A percentile compares a stretch with the other conserved stretches of the same genome.
Conservation (phyloP, 225 moss, liverwort and hornwort species). For the Straminergon stramineum region DNA sequence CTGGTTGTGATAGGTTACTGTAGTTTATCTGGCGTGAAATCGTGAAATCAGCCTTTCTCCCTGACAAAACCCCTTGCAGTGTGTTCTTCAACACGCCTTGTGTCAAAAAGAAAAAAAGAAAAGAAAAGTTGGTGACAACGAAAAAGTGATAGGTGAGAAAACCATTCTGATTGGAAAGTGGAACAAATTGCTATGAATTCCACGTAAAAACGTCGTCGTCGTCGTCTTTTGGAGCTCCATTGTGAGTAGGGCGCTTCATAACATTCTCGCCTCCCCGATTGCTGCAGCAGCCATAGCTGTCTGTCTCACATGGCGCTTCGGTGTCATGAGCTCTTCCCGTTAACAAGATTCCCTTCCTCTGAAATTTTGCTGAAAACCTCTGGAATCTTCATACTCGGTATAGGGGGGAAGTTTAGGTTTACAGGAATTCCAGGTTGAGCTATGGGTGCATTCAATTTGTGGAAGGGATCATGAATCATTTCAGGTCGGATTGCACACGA, state of each 20-base stretch:
- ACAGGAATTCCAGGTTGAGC: background rate
- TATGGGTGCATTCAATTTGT: background rate
- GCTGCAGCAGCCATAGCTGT: background rate
- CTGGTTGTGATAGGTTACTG: no score
- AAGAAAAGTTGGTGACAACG: no score
- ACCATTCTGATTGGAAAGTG: background rate
- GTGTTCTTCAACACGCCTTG: no score
- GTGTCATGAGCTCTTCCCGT: background rate
- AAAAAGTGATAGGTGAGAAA: background rate
- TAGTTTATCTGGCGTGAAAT: no score
- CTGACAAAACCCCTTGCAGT: no score
- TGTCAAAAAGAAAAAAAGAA: no score
- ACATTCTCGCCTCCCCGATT: background rate
- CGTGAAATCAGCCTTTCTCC: no score
- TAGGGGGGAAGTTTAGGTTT: background rate
- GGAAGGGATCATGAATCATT: background rate
- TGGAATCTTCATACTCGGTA: background rate
- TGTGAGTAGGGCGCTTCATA: no score
- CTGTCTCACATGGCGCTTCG: background rate
- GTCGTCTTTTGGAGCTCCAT: background rate
- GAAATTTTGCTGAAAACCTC: background rate
- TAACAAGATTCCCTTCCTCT: background rate
- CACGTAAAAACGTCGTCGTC: background rate
- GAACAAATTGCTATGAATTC: background rate
- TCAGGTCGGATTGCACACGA: background rate